phyloP scores from a whole-genome alignment of 1,139 yeast species.

The Scheffersomyces parashehatae region DNA sequence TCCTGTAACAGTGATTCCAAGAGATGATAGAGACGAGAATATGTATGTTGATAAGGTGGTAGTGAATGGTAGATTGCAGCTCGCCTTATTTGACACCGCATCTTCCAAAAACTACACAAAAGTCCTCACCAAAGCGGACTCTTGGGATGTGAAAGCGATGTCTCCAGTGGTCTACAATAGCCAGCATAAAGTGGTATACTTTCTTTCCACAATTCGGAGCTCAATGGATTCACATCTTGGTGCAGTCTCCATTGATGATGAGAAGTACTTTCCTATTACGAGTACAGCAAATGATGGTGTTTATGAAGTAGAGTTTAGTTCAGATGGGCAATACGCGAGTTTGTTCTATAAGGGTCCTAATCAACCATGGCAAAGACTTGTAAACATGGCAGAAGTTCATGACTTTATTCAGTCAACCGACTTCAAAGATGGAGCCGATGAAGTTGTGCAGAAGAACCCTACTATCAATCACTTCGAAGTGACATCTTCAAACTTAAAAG shows the following conservation, averaged over 20 bases:
- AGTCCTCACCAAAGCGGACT: constrained; percentile 53
- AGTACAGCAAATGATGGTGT: constrained; percentile 26
- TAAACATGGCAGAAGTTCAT: constrained; percentile 42
- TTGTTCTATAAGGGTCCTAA: constrained; percentile 64
- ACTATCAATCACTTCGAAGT: constrained; percentile 30
- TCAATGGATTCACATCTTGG: constrained; percentile 55
- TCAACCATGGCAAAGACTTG: constrained; percentile 62
- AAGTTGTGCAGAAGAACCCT: constrained; percentile 27
- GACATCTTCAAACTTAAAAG: constrained; percentile 20
- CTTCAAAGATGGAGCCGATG: constrained; percentile 8
- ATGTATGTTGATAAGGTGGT: constrained; percentile 78
- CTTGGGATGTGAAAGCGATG: constrained; percentile 68
- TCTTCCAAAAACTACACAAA: constrained; percentile 43
- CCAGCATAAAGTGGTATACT: constrained; percentile 56
- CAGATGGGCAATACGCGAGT: constrained; percentile 54
- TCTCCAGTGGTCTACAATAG: constrained; percentile 58
- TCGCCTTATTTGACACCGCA: constrained; percentile 63
- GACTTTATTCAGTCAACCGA: constrained; percentile 15
- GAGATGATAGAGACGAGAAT: constrained; percentile 43
- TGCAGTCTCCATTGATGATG: constrained; percentile 18
- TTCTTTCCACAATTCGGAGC: constrained; percentile 58
- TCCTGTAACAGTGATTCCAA: constrained; percentile 32
- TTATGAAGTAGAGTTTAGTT: constrained; percentile 47
- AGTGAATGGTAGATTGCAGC: constrained; percentile 63
- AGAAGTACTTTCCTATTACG: constrained; percentile 15